A percentile compares a stretch with the other conserved stretches of the same genome.
phyloP scores from a whole-genome alignment of 768 basidiomycete genomes.

The Mycena vulgaris region DNA sequence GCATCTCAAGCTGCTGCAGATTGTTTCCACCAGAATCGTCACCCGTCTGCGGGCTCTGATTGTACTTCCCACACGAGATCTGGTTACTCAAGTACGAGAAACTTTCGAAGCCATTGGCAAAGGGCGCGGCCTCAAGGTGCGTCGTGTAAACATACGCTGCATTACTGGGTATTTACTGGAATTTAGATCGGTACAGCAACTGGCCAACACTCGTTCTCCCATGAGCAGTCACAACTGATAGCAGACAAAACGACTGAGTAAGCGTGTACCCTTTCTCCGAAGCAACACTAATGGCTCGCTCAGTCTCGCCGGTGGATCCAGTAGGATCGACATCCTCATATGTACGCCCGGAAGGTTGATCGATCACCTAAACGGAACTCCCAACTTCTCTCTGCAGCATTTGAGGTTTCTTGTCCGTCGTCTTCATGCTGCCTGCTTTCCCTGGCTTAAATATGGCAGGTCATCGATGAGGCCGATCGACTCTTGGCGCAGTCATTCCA shows the following conservation, averaged over 20 bases:
- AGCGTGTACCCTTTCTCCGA: slow-evolving; percentile 36
- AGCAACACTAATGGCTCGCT: slow-evolving; percentile 12
- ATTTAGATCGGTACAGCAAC: slow-evolving; percentile 83
- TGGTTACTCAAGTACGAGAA: slow-evolving; percentile 93
- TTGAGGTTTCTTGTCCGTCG: slow-evolving; percentile 89
- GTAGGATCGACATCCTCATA: slow-evolving; percentile 93
- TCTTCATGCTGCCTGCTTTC: not conserved
- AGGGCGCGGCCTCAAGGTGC: slow-evolving; percentile 89
- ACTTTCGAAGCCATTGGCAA: slow-evolving; percentile 89
- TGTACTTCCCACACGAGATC: slow-evolving; percentile 93
- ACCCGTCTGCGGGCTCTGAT: slow-evolving; percentile 91
- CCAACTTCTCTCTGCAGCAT: slow-evolving; percentile 93
- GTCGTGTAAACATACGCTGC: slow-evolving; percentile 31
- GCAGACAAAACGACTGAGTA: slow-evolving; percentile 71
- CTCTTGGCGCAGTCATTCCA: slow-evolving; percentile 96
- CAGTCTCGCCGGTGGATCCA: slow-evolving; percentile 88
- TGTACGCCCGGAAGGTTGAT: slow-evolving; percentile 97
- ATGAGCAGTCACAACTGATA: slow-evolving; percentile 89
- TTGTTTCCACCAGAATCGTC: slow-evolving; percentile 79
- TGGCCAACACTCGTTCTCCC: slow-evolving; percentile 94
- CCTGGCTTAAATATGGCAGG: slow-evolving; percentile 58
- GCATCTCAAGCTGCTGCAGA: slow-evolving; percentile 55
- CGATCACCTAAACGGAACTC: slow-evolving; percentile 91
- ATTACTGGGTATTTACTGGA: slow-evolving; percentile 14
- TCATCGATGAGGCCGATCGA: slow-evolving; percentile 99